Conservation (phyloP, 2,329 filamentous ascomycete species). For the Paraphaeosphaeria sporulosa region DNA sequence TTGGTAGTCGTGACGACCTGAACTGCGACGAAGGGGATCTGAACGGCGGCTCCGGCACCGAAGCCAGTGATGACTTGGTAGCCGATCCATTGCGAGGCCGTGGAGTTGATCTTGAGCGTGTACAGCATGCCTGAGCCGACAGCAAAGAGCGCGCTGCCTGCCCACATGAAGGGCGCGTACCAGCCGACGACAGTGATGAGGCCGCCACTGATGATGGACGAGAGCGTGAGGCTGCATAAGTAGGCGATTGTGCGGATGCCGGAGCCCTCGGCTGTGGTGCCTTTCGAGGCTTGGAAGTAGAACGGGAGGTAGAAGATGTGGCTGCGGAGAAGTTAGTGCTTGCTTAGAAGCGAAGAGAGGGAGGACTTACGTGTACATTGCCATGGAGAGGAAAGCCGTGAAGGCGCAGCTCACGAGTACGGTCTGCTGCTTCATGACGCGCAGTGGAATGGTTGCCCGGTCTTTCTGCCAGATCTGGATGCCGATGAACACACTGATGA, state of each 20-base stretch:
- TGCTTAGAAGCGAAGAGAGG: not conserved
- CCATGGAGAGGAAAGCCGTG: conserved; percentile 48
- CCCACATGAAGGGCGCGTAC: conserved; percentile 50
- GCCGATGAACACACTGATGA: conserved; percentile 54
- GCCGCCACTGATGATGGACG: conserved; percentile 37
- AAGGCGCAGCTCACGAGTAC: conserved; percentile 44
- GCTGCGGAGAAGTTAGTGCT: conserved; percentile 18
- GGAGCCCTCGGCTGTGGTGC: conserved; percentile 48
- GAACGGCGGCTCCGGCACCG: conserved; percentile 53
- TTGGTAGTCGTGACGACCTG: conserved; percentile 50
- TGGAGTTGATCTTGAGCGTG: conserved; percentile 39
- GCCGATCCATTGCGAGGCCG: conserved; percentile 47
- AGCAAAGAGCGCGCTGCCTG: conserved; percentile 44
- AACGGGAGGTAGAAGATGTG: conserved; percentile 50
- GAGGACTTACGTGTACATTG: conserved; percentile 42
- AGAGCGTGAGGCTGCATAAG: conserved; percentile 38
- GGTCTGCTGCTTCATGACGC: conserved; percentile 48
- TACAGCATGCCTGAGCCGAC: conserved; percentile 50
- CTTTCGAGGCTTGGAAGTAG: conserved; percentile 56
- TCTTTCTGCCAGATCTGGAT: conserved; percentile 42
- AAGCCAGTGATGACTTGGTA: conserved; percentile 50
- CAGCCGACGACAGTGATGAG: conserved; percentile 38
- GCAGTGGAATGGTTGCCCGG: conserved; percentile 39
- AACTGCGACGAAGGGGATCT: conserved; percentile 54
- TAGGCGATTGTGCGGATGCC: conserved; percentile 46